Percentiles rank a stretch among this genome's conserved stretches.
These are phyloP conservation scores for Suhomyces guaymorum DNA, from an alignment of 1,139 yeast species.

Conservation along the genomic window DNA sequence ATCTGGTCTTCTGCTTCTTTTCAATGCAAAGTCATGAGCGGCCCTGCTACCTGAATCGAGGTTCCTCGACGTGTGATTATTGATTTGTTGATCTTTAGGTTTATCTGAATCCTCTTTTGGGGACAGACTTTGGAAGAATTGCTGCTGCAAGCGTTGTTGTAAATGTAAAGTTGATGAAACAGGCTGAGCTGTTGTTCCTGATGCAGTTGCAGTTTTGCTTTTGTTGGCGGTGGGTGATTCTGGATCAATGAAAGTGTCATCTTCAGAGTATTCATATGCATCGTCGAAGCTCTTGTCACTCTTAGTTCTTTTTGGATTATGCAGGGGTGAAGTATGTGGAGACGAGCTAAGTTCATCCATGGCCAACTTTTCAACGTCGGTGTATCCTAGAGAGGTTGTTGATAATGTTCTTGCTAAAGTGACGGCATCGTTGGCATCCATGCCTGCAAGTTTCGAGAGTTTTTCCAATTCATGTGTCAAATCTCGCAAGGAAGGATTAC, in stretches of 20 bases:
- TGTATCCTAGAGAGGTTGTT: slow-evolving; percentile 57
- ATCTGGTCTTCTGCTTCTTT: slow-evolving; percentile 44
- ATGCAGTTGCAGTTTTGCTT: background rate
- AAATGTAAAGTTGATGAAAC: slow-evolving; percentile 18
- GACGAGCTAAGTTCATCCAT: slow-evolving; percentile 38
- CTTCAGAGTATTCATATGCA: slow-evolving; percentile 8
- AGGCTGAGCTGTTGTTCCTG: slow-evolving; percentile 4
- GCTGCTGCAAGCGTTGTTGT: slow-evolving; percentile 19
- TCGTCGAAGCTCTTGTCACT: slow-evolving; percentile 8
- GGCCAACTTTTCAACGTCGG: slow-evolving; percentile 52
- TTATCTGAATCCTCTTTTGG: slow-evolving; percentile 3
- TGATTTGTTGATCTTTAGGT: slow-evolving; percentile 2
- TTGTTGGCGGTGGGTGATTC: slow-evolving; percentile 15
- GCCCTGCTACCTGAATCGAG: slow-evolving; percentile 2
- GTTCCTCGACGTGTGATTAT: background rate
- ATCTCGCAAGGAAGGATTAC: slow-evolving; percentile 64
- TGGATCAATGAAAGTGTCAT: slow-evolving; percentile 12
- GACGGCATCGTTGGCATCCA: slow-evolving; percentile 72
- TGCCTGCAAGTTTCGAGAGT: slow-evolving; percentile 67
- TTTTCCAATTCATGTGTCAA: slow-evolving; percentile 67
- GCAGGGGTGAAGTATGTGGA: slow-evolving; percentile 18
- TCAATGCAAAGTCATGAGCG: slow-evolving; percentile 32
- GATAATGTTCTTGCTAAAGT: slow-evolving; percentile 73
- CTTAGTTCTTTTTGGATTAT: slow-evolving; percentile 12
- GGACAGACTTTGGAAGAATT: slow-evolving; percentile 15